Percentiles rank a stretch among this genome's conserved stretches.
phyloP scores from a whole-genome alignment of 1,284 basidiomycete genomes.

The Porphyrellus sp. region DNA sequence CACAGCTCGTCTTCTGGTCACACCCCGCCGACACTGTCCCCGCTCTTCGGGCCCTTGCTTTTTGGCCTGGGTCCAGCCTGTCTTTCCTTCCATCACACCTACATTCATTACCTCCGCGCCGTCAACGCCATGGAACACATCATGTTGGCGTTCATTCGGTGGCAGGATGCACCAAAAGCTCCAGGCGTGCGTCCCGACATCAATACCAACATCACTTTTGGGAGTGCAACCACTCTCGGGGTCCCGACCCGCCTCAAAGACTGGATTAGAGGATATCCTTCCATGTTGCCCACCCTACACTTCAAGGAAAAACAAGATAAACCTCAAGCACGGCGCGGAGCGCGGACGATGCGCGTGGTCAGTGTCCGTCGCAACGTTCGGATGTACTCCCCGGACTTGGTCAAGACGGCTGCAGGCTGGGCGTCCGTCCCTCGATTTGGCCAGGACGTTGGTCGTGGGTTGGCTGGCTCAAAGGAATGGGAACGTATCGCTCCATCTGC shows the following conservation, averaged over 20 bases:
- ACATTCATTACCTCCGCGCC: constrained; percentile 76
- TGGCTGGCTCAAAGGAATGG: constrained; percentile 68
- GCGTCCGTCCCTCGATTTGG: constrained; percentile 39
- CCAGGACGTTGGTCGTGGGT: constrained; percentile 38
- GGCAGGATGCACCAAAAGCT: constrained; percentile 57
- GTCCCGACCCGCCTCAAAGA: constrained; percentile 77
- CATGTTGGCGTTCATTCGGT: constrained; percentile 79
- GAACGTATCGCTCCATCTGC: constrained; percentile 59
- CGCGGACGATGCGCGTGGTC: constrained; percentile 67
- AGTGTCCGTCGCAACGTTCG: constrained; percentile 75
- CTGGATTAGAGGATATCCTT: constrained; percentile 84
- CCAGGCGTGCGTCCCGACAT: constrained; percentile 29
- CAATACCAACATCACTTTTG: constrained; percentile 36
- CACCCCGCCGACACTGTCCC: constrained; percentile 78
- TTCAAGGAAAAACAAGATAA: constrained; percentile 41
- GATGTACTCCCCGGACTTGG: constrained; percentile 78
- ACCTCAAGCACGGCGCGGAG: constrained; percentile 64
- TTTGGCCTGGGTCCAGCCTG: constrained; percentile 71
- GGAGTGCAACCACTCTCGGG: constrained; percentile 55
- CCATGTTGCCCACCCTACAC: constrained; percentile 50
- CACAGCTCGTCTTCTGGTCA: constrained; percentile 79
- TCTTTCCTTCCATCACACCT: constrained; percentile 72
- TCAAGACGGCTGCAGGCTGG: constrained; percentile 73
- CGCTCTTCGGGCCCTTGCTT: constrained; percentile 84
- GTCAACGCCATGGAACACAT: constrained; percentile 87